phyloP scores from a whole-genome alignment of 305 asterid genomes.

The Solanum chacoense region DNA sequence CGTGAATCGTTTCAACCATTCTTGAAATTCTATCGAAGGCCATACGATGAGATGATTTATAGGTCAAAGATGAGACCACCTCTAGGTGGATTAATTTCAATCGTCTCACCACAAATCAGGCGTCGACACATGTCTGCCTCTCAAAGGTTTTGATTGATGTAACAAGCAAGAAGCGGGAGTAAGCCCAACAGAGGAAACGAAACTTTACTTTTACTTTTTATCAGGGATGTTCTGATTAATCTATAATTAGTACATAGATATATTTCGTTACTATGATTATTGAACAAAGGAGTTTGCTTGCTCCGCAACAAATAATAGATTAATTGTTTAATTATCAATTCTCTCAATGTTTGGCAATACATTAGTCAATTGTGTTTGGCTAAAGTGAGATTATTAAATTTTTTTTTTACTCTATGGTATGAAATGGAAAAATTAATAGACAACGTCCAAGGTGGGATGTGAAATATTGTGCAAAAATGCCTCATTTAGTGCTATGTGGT shows the following conservation, averaged over 20 bases:
- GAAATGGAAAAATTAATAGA: constrained; percentile 17
- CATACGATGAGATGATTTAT: constrained; percentile 84
- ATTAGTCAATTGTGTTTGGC: constrained; percentile 10
- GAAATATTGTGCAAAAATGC: constrained; percentile 47
- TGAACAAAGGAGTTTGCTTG: constrained; percentile 10
- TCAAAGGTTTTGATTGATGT: constrained; percentile 57
- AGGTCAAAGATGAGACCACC: constrained; percentile 90
- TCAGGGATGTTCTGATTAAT: background rate
- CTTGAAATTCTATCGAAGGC: constrained; percentile 63
- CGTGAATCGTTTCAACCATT: constrained; percentile 49
- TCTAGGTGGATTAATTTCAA: constrained; percentile 74
- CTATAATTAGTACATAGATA: constrained; percentile 22
- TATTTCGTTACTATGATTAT: background rate
- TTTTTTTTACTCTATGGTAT: background rate
- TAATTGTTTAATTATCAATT: constrained; percentile 16
- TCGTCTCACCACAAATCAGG: constrained; percentile 57
- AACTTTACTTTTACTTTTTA: background rate
- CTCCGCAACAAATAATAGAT: constrained; percentile 19
- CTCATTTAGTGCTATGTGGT: constrained; percentile 42
- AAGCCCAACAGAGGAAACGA: background rate
- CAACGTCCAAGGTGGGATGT: constrained; percentile 60
- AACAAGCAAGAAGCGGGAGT: background rate
- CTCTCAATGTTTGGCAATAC: constrained; percentile 10
- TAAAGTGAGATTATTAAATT: background rate
- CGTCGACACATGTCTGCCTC: constrained; percentile 65